phyloP scores from a whole-genome alignment of 345 rosid species.

The Acer campestre region DNA sequence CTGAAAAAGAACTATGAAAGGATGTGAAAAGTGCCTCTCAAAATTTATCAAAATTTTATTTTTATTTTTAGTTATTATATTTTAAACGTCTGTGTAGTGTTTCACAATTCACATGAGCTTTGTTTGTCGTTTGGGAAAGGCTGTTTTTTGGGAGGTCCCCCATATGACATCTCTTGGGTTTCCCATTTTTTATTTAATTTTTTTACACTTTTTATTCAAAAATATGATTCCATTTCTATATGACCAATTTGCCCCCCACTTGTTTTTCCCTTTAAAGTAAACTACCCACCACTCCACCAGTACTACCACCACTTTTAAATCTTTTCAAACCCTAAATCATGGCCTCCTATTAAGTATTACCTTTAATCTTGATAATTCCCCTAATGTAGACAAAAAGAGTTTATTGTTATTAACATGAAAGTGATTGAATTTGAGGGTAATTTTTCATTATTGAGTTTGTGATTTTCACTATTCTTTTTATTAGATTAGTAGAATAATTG shows the following conservation, averaged over 20 bases:
- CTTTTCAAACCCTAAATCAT: not conserved
- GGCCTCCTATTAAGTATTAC: not conserved
- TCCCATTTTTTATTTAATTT: not conserved
- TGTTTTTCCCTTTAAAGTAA: not conserved
- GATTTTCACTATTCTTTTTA: not conserved
- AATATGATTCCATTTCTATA: not conserved
- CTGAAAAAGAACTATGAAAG: not conserved
- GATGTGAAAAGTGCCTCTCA: not conserved
- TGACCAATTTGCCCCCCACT: conserved; percentile 2
- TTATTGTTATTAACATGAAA: not conserved
- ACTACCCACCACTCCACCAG: no score
- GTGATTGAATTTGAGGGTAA: not conserved
- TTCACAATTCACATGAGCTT: conserved; percentile 19
- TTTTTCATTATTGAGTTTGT: conserved; percentile 7
- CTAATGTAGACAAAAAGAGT: not conserved
- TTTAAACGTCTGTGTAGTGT: not conserved
- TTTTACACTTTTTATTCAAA: conserved; percentile 5
- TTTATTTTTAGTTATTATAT: no score
- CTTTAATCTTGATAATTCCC: not conserved
- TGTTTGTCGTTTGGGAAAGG: conserved; percentile 32
- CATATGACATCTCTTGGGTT: conserved; percentile 3
- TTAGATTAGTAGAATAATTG: not conserved
- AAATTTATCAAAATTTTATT: not conserved
- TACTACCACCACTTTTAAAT: not conserved
- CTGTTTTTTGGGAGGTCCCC: conserved; percentile 13